Conservation (phyloP, 2,329 filamentous ascomycete species). For the Fusarium sp. region DNA sequence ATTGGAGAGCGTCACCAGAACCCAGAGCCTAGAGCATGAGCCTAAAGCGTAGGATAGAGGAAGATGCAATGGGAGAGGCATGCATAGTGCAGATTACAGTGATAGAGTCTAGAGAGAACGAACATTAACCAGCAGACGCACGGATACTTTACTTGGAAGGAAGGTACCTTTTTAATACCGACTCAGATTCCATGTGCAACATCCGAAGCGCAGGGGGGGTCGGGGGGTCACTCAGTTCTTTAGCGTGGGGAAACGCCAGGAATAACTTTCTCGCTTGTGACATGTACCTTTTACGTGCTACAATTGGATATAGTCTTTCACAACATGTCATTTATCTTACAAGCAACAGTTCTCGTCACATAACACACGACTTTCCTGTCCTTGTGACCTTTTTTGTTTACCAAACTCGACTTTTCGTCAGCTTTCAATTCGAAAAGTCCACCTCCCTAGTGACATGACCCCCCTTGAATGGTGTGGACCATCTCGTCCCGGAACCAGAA, state of each 20-base stretch:
- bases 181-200: constrained; percentile 45
- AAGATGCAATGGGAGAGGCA: constrained; percentile 28
- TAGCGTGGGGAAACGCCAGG: constrained; percentile 38
- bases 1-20: constrained; percentile 6
- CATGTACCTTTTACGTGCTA: constrained; percentile 28
- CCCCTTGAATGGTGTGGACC: constrained; percentile 30
- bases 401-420: constrained; percentile 9
- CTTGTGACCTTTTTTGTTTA: constrained; percentile 8
- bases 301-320: constrained; percentile 6
- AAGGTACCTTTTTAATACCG: constrained; percentile 30
- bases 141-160: constrained; percentile 21
- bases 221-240: constrained; percentile 15
- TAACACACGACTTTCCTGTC: not conserved
- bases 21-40: constrained; percentile 26
- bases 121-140: constrained; percentile 19
- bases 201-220: constrained; percentile 24
- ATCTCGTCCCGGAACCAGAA: constrained; percentile 39
- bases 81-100: constrained; percentile 26
- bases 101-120: constrained; percentile 34
- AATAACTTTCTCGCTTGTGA: constrained; percentile 22
- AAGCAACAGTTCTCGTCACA: not conserved
- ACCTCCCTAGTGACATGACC: constrained; percentile 5
- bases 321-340: constrained; percentile 4
- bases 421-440: constrained; percentile 12
- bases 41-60: constrained; percentile 9